Evolutionary conservation across 805 yeast species (phyloP).

Genomic region (Sugiyamaella mastotermitis): DNA sequence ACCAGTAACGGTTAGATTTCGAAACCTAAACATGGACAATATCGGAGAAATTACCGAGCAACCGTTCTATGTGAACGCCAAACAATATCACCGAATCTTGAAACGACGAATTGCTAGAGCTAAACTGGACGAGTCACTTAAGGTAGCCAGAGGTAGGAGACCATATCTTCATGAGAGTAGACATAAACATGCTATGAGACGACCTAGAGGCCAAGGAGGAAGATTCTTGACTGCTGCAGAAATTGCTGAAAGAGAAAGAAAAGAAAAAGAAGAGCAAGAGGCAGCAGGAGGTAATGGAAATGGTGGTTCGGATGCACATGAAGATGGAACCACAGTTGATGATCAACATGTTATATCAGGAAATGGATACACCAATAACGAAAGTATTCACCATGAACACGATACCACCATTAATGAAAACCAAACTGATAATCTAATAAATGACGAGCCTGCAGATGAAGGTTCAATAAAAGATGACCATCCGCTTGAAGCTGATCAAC

Average conservation of each 20-base stretch:
- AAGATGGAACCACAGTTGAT: background rate
- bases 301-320: background rate
- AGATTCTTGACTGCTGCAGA: slow-evolving; percentile 91
- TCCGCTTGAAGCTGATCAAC: background rate
- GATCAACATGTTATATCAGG: background rate
- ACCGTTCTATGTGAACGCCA: slow-evolving; percentile 96
- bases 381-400: background rate
- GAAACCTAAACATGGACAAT: too few relatives aligned
- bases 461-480: background rate
- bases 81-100: slow-evolving; percentile 90
- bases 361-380: slow-evolving; percentile 1
- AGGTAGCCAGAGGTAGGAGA: slow-evolving; percentile 82
- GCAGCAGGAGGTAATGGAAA: slow-evolving; percentile 8
- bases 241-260: slow-evolving; percentile 51
- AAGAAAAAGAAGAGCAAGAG: slow-evolving; percentile 26
- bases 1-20: too few relatives aligned
- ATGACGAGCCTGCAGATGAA: background rate
- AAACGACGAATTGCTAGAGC: slow-evolving; percentile 94
- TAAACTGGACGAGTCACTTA: slow-evolving; percentile 78
- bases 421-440: background rate
- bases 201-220: slow-evolving; percentile 99
- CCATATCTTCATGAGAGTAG: slow-evolving; percentile 96
- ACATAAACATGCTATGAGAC: slow-evolving; percentile 98
- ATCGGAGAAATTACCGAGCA: slow-evolving; percentile 57
- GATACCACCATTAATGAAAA: background rate